Evolutionary conservation across 768 basidiomycete species (phyloP), one percentile per base, ranked within the genome.

Genomic region (Dentipellis fragilis): DNA sequence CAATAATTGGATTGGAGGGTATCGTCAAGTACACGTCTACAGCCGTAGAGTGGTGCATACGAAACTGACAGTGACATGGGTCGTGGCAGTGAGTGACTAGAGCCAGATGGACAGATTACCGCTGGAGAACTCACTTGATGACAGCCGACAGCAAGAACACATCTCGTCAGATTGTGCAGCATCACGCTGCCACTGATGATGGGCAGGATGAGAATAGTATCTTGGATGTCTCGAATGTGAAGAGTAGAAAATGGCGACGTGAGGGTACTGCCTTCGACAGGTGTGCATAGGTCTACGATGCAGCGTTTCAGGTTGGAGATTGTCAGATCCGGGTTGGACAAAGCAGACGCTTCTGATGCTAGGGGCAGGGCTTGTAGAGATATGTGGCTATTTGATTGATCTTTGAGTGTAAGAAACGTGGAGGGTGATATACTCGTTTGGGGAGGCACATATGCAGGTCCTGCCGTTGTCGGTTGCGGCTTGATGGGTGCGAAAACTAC

Each of bases 1-100:
- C 93, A 46, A 94, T 90, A 67, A 91, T 75, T 1, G 92, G 91
- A 47, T 83, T 81, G 3, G 89, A 90, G 4, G 70, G 64, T 10
- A 83, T 80, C 5, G 78, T 71, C 2, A 94, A 75, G 62, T 86
- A 84, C 2, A 92, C 77, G 51, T 83, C 80, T 0, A 85, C 79
- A 9, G 72, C 57, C 0, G 65, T 73, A 1, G 92, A 91, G 17
- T 77, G 75, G 66, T 94, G 93, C 80, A 95, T 92, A 46, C 93
- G 84, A 65, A 93, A 92, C 93, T 95, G 14, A 51, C 17, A 42
- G 46, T 19, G 53, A 48, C 14, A 21, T 29, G 52, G 29, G 54
- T 45, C 29, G 35, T 10, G 21, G 5, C 23, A 8, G 39, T 21
- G 10, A 9, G 38, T n/a, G 12, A 40, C n/a, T 35, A n/a, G 14